phyloP scores from a whole-genome alignment of 2,329 filamentous ascomycete species.

The Aschersonia sp. region DNA sequence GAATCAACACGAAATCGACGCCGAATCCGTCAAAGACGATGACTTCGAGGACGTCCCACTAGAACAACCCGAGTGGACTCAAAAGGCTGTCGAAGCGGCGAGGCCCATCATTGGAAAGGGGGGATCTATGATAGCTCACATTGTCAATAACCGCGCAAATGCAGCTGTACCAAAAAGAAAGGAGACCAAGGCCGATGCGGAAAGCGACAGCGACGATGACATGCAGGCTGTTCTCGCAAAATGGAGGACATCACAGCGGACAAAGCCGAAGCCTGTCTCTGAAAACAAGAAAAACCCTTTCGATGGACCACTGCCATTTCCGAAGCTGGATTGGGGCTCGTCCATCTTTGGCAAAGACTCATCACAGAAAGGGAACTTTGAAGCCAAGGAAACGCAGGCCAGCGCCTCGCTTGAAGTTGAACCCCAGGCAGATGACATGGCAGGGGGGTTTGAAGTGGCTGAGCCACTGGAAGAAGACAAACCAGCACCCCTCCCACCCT shows the following conservation, averaged over 20 bases:
- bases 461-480: slow-evolving; percentile 23
- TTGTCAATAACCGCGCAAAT: slow-evolving; percentile 60
- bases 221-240: slow-evolving; percentile 62
- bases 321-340: slow-evolving; percentile 62
- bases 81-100: slow-evolving; percentile 33
- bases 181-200: slow-evolving; percentile 8
- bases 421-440: slow-evolving; percentile 31
- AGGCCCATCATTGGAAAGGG: slow-evolving; percentile 36
- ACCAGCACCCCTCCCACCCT: slow-evolving; percentile 56
- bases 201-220: slow-evolving; percentile 70
- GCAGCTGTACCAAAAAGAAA: slow-evolving; percentile 36
- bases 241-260: slow-evolving; percentile 46
- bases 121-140: slow-evolving; percentile 53
- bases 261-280: slow-evolving; percentile 21
- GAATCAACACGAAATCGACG: slow-evolving; percentile 35
- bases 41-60: slow-evolving; percentile 36
- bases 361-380: slow-evolving; percentile 9
- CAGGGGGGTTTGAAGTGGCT: slow-evolving; percentile 52
- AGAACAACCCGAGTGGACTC: slow-evolving; percentile 36
- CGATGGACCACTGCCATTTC: slow-evolving; percentile 77
- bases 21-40: slow-evolving; percentile 23
- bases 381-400: slow-evolving; percentile 7
- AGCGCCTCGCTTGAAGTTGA: slow-evolving; percentile 7
- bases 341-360: slow-evolving; percentile 36
- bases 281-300: slow-evolving; percentile 49